Evolutionary conservation across 352 stramenopile genomes (phyloP), one percentile per base, ranked within the genome.

Genomic region (Globisporangium cystogenes): DNA sequence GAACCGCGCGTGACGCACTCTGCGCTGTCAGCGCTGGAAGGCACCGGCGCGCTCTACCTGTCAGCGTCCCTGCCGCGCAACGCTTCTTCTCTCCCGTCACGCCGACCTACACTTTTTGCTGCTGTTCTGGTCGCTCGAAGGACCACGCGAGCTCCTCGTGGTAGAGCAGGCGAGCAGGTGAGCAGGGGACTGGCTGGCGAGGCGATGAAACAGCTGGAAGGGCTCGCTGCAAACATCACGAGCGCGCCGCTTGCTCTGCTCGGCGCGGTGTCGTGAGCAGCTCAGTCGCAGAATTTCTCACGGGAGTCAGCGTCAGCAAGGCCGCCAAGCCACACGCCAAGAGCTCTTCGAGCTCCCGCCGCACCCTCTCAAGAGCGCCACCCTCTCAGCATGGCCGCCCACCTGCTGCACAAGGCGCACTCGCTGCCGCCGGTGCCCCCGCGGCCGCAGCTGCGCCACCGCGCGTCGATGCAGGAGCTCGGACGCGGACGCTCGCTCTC

Each of bases 381-480:
- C 26, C 2, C 26, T 5, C 2, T 5, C 3, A 4, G 21, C 11
- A 12, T 15, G 12, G 12, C 20, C 21, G n/a, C 27, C 12, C 35
- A 40, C 27, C 26, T 51, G 36, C 51, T 81, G 51, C 53, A 67
- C 26, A 76, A 72, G 52, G 72, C 73, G 35, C 61, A 75, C 42
- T 76, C 73, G 46, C 50, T 80, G 46, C 67, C 65, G 12, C 65
- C 60, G 4, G 57, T 63, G 15, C n/a, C 46, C 43, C 67, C 65
- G 1, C 59, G 62, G 7, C n/a, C 46, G 35, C 63, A 64, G 49
- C 53, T 75, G 27, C 68, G 67, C 14, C 68, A 62, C 43, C 74
- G 67, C 48, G 67, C 73, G 57, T 79, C 68, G n/a, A 39, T 79
- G 24, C 68, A 76, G 35, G 66, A 69, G 11, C 45, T 62, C 24